These are phyloP conservation scores for Fusarium xyrophilum DNA, from an alignment of 2,329 filamentous ascomycete genomes.

Conservation along the genomic window DNA sequence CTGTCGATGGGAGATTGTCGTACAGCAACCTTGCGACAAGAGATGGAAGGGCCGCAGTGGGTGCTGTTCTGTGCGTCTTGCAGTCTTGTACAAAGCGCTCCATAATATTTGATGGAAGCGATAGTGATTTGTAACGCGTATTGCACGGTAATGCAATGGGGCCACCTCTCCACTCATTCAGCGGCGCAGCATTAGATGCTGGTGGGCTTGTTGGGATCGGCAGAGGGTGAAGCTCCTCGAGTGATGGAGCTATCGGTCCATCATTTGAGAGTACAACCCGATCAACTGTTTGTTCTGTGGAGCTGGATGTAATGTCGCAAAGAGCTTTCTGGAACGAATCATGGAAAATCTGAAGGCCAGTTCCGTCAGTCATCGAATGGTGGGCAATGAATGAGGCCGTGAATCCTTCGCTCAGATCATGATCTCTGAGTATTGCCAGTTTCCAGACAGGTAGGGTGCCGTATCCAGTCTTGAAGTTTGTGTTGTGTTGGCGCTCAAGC, in stretches of 20 bases:
- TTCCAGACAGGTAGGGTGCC: neutral
- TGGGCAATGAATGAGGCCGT: neutral
- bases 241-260: neutral
- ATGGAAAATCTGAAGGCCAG: neutral
- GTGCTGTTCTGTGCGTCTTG: neutral
- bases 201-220: neutral
- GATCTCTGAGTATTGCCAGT: neutral
- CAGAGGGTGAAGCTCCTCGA: neutral
- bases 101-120: neutral
- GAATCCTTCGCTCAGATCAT: neutral
- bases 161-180: neutral
- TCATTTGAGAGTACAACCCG: neutral
- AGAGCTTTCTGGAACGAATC: neutral
- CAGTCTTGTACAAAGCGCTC: neutral
- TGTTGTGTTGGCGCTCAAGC: conserved; percentile 3
- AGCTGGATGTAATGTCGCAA: accelerated
- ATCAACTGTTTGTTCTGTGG: accelerated
- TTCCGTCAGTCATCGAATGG: neutral
- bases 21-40: neutral
- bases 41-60: neutral
- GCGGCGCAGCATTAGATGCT: neutral
- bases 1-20: neutral
- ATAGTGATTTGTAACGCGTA: neutral
- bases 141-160: neutral
- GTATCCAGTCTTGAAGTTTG: neutral